Evolutionary conservation across 768 basidiomycete genomes (phyloP), one percentile per base, ranked within the genome.

Genomic region (Lanmaoa rubissima): DNA sequence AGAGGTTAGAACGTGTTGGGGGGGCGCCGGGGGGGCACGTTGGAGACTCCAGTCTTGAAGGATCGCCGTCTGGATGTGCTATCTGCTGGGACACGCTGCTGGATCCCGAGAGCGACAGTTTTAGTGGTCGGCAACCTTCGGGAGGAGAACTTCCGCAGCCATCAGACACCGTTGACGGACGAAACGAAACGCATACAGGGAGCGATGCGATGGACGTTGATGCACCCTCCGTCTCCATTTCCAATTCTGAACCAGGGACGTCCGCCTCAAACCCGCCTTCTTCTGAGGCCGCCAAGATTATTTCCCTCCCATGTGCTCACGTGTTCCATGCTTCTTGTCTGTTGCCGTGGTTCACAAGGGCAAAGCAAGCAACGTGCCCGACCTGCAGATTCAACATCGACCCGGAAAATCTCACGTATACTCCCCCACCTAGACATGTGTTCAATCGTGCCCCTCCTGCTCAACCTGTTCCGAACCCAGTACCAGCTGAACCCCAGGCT

Each of bases 351-450:
- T 92, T 92, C 69, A 83, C 90, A 4, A 78, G 87, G 55, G 87
- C 89, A 12, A 79, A 77, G 42, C 87, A 88, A 61, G 91, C 90
- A 19, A 92, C 90, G 2, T 92, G 90, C 61, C 90, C 90, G 0
- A 88, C 88, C 0, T 92, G 90, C 71, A 75, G 90, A 59, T 92
- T 92, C 64, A 85, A 92, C 60, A 82, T 92, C 52, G 90, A 92
- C 65, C 90, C 90, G 0, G 85, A 90, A 53, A 85, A 85, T 54
- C 69, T 91, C 45, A 90, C 88, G 0, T 83, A 76, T 53, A 62
- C 63, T 36, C 63, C 66, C 3, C 58, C 28, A 11, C 49, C 64
- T 17, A 60, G 66, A 58, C 69, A 53, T 26, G 26, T 51, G 24
- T 65, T 67, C 35, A 51, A 40, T 34, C 63, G 60, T 24, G 40